phyloP scores from a whole-genome alignment of 257 asterid genomes.

The Solanum gandarillasii region DNA sequence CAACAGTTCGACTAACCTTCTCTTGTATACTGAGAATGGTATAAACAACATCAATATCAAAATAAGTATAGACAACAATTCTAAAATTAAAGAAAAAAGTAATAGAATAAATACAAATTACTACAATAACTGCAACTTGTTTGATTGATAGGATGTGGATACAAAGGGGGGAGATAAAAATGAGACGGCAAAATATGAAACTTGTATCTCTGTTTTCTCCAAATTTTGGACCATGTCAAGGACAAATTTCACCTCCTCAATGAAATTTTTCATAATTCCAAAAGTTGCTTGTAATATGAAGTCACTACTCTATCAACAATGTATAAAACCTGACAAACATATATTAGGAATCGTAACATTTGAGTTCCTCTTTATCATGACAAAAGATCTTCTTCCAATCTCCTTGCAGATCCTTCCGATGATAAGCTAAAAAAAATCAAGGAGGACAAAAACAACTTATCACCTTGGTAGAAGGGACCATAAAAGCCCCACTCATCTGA shows the following conservation, averaged over 20 bases:
- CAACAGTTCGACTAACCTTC: slow-evolving; percentile 42
- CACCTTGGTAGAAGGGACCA: slow-evolving; percentile 66
- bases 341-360: neutral
- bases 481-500: slow-evolving; percentile 61
- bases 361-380: neutral
- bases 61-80: neutral
- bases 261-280: neutral
- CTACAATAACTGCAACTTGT: neutral
- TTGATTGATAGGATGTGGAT: neutral
- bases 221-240: neutral
- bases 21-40: slow-evolving; percentile 45
- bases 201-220: neutral
- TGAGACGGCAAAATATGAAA: neutral
- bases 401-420: neutral
- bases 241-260: neutral
- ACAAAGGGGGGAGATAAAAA: neutral
- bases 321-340: neutral
- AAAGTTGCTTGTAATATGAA: neutral
- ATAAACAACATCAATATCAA: neutral
- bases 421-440: neutral
- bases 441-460: neutral
- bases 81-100: neutral
- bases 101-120: neutral
- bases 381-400: neutral
- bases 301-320: neutral